These are phyloP conservation scores for Eucalyptus rudis DNA, from an alignment of 345 rosid species.

Conservation along the genomic window DNA sequence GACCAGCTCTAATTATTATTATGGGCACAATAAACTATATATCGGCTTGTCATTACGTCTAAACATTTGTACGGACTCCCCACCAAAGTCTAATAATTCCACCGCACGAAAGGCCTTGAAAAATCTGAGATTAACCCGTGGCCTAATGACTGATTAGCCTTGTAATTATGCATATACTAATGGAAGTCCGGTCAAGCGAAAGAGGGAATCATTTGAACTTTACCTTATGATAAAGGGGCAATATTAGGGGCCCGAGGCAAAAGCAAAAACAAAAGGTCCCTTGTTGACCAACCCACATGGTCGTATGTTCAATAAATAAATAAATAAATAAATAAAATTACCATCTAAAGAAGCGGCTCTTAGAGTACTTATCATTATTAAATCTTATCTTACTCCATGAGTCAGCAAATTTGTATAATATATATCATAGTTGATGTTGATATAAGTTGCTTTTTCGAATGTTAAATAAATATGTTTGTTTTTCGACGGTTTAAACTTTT, in stretches of 20 bases:
- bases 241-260: neutral
- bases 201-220: neutral
- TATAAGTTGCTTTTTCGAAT: neutral
- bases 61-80: neutral
- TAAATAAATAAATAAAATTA: neutral
- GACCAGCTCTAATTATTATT: neutral
- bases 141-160: neutral
- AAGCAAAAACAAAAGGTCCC: neutral
- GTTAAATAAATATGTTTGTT: neutral
- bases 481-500: neutral
- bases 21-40: neutral
- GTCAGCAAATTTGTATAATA: neutral
- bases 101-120: neutral
- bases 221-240: neutral
- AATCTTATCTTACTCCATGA: neutral
- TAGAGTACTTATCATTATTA: neutral
- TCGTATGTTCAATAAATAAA: neutral
- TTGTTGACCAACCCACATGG: neutral
- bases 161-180: neutral
- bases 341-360: neutral
- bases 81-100: neutral
- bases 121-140: neutral
- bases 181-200: neutral
- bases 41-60: neutral
- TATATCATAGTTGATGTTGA: neutral